A percentile compares a stretch with the other conserved stretches of the same genome.
Evolutionary conservation across 495 filamentous ascomycete species (phyloP).

Genomic region (Penicillium egyptiacum): DNA sequence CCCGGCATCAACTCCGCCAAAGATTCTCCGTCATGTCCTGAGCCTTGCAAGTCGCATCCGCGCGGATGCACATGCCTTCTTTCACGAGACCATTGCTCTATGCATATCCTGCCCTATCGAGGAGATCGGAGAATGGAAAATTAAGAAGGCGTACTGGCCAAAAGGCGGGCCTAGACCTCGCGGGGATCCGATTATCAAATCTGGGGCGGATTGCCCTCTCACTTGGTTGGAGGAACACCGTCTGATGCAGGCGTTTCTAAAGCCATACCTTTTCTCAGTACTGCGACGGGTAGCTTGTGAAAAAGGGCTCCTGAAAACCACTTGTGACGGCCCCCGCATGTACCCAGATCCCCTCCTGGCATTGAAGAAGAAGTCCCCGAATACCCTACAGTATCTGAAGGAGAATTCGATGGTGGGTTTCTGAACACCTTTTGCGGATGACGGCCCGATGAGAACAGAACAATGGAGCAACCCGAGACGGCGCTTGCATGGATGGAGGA

Average conservation of each 20-base stretch:
- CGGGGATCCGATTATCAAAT: background rate
- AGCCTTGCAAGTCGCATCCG: background rate
- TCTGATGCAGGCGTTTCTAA: background rate
- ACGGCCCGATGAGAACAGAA: no score
- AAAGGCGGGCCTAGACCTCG: background rate
- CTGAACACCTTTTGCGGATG: no score
- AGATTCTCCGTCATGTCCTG: background rate
- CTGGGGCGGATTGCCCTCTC: background rate
- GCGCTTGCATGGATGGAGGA: background rate
- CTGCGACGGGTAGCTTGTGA: background rate
- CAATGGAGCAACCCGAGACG: background rate
- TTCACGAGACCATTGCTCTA: background rate
- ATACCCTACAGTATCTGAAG: no score
- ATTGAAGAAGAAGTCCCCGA: no score
- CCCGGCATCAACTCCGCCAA: background rate
- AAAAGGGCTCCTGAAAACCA: no score
- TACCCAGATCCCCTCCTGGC: no score
- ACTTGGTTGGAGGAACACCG: slow-evolving; percentile 9
- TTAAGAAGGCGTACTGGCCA: background rate
- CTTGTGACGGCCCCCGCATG: no score
- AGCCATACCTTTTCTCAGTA: background rate
- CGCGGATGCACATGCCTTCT: background rate
- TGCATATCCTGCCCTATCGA: background rate
- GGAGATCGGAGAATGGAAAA: background rate
- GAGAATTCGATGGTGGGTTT: no score